Conservation (phyloP, 2,329 filamentous ascomycete species). For the Ciborinia camelliae region DNA sequence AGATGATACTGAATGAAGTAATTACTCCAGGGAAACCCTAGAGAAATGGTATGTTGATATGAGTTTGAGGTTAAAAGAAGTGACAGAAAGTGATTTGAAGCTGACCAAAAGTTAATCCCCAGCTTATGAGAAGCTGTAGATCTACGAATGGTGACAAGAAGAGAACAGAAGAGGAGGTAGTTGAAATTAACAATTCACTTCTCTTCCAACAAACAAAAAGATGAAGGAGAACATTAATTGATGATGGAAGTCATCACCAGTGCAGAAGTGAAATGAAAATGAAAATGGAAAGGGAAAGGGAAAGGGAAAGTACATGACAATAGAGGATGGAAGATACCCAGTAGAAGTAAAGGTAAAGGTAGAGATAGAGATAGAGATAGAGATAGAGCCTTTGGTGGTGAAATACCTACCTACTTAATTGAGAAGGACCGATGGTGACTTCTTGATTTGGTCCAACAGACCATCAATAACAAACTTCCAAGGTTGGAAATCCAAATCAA, state of each 20-base stretch:
- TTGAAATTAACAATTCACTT: neutral
- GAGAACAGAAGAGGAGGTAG: neutral
- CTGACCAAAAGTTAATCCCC: conserved; percentile 21
- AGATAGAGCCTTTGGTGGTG: too few relatives aligned
- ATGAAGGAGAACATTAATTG: neutral
- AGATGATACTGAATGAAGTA: conserved; percentile 8
- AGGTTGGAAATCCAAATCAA: too few relatives aligned
- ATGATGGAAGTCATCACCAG: neutral
- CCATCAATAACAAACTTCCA: too few relatives aligned
- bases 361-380: neutral
- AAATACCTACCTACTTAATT: neutral
- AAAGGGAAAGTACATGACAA: neutral
- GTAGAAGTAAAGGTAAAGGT: too few relatives aligned
- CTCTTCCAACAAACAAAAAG: neutral
- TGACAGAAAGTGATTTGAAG: conserved; percentile 14
- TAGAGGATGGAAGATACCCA: neutral
- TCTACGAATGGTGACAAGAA: conserved; percentile 2
- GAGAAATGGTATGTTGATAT: conserved; percentile 14
- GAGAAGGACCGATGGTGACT: neutral
- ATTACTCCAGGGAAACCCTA: neutral
- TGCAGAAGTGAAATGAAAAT: neutral
- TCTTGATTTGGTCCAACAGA: neutral
- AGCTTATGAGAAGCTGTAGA: conserved; percentile 12
- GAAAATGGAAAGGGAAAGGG: neutral
- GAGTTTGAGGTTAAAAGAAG: conserved; percentile 9